phyloP scores from a whole-genome alignment of 208 protist species.

The Trypanosoma brucei region DNA sequence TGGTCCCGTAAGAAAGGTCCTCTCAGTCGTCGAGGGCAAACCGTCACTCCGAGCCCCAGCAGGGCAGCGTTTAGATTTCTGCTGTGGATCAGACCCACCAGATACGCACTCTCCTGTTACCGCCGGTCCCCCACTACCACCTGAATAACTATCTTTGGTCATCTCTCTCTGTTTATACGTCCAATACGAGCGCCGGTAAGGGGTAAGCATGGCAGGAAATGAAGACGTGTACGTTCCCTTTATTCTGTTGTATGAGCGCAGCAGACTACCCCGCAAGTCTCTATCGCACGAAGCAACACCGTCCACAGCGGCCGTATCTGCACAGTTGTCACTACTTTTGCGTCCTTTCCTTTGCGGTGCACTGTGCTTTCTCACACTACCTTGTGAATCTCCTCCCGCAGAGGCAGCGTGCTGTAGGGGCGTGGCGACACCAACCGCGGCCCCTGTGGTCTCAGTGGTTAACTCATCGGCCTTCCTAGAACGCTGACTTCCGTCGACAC shows the following conservation, averaged over 20 bases:
- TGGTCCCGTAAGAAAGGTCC: conserved; percentile 6
- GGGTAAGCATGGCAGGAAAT: conserved; percentile 34
- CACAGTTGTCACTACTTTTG: not conserved
- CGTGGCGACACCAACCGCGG: not conserved
- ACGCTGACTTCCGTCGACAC: not conserved
- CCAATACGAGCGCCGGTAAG: conserved; percentile 25
- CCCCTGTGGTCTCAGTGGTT: not conserved
- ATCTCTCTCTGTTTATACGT: conserved; percentile 9
- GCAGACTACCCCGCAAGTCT: conserved; percentile 16
- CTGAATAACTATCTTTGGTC: not conserved
- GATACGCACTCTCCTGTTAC: not conserved
- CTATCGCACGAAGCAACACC: not conserved
- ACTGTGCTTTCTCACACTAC: not conserved
- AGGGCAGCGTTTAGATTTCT: not conserved
- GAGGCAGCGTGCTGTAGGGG: not conserved
- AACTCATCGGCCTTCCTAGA: not conserved
- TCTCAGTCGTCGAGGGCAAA: conserved; percentile 3
- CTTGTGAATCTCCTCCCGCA: not conserved
- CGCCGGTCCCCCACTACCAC: not conserved
- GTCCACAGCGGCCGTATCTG: not conserved
- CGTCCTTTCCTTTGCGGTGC: not conserved
- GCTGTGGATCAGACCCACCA: not conserved
- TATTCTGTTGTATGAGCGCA: conserved; percentile 26
- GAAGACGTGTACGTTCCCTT: conserved; percentile 17
- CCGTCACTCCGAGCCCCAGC: not conserved